Percentiles rank a stretch among this genome's conserved stretches.
Evolutionary conservation across 2,329 filamentous ascomycete species (phyloP).

Genomic region (Fusarium begoniae): DNA sequence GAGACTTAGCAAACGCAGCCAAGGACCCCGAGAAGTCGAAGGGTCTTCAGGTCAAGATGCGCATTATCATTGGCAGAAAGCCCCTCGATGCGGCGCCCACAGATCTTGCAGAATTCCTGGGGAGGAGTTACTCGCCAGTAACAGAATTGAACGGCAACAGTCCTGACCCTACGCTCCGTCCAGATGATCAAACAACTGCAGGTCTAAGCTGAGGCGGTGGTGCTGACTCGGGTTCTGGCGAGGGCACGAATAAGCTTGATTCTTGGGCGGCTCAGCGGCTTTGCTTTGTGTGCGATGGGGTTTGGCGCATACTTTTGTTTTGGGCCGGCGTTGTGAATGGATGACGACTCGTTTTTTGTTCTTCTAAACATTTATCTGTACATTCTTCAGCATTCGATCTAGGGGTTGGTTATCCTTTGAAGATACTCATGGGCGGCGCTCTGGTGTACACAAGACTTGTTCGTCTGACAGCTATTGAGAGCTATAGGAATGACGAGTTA

Average conservation of each 20-base stretch:
- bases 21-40: conserved; percentile 55
- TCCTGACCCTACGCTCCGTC: conserved; percentile 38
- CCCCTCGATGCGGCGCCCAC: conserved; percentile 48
- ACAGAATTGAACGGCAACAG: conserved; percentile 32
- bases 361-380: conserved; percentile 22
- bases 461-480: conserved; percentile 9
- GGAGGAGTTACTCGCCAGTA: conserved; percentile 27
- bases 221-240: background rate
- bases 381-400: conserved; percentile 31
- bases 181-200: conserved; percentile 24
- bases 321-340: conserved; percentile 34
- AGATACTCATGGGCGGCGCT: conserved; percentile 31
- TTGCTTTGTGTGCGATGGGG: conserved; percentile 17
- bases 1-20: conserved; percentile 59
- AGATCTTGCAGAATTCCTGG: conserved; percentile 29
- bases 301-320: conserved; percentile 36
- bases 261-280: background rate
- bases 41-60: conserved; percentile 57
- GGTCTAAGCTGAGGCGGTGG: background rate
- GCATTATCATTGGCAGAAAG: conserved; percentile 61
- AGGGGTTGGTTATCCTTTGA: conserved; percentile 22
- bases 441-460: conserved; percentile 23
- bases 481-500: conserved; percentile 1
- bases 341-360: conserved; percentile 21
- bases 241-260: conserved; percentile 6